A percentile compares a stretch with the other conserved stretches of the same genome.
phyloP scores from a whole-genome alignment of 345 rosid species.

The Arabidopsis arenosa region DNA sequence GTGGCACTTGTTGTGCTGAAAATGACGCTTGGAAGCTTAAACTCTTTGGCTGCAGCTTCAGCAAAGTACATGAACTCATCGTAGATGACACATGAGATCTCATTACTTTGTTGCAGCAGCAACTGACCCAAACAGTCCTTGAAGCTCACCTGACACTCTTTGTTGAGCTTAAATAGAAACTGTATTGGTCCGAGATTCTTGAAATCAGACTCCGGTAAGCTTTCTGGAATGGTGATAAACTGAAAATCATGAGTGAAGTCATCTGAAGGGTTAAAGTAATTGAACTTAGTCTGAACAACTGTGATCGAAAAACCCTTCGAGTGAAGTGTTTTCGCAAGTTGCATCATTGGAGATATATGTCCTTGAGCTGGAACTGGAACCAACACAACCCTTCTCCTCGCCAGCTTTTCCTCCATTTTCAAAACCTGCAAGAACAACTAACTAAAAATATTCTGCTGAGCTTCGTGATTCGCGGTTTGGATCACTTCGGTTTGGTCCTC shows the following conservation, averaged over 20 bases:
- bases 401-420: slow-evolving; percentile 18
- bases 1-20: slow-evolving; percentile 39
- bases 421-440: neutral
- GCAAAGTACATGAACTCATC: neutral
- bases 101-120: neutral
- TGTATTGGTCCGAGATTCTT: neutral
- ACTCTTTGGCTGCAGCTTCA: neutral
- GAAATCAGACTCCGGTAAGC: slow-evolving; percentile 21
- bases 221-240: slow-evolving; percentile 36
- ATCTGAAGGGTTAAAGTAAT: neutral
- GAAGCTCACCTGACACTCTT: neutral
- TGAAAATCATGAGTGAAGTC: slow-evolving; percentile 20
- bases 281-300: slow-evolving; percentile 34
- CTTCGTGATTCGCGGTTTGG: neutral
- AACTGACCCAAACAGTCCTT: neutral
- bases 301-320: slow-evolving; percentile 42
- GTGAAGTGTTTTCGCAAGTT: slow-evolving; percentile 56
- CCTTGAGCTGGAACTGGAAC: slow-evolving; percentile 67
- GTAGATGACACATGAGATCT: neutral
- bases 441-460: neutral
- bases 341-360: slow-evolving; percentile 66
- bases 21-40: neutral
- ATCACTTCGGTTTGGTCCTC: neutral
- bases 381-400: slow-evolving; percentile 25
- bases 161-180: neutral